Percentiles rank a stretch among this genome's conserved stretches.
Conservation (phyloP, 1,139 yeast species). For the Arxiozyma telluris region DNA sequence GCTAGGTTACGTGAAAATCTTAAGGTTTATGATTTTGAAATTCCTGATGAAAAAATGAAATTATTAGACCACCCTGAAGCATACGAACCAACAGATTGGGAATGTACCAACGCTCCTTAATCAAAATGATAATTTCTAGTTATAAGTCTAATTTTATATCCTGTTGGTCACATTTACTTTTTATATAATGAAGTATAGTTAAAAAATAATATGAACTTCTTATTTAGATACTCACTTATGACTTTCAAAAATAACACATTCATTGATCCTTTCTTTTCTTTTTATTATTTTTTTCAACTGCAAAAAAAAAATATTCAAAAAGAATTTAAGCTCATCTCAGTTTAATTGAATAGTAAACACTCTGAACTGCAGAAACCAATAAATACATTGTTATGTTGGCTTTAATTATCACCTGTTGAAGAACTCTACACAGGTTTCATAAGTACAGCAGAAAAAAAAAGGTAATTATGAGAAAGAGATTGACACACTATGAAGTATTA, state of each 20-base stretch:
- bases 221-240: not conserved
- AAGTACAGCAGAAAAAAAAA: not conserved
- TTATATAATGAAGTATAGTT: not conserved
- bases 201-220: not conserved
- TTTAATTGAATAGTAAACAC: not conserved
- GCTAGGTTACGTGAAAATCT: conserved; percentile 42
- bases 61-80: conserved; percentile 43
- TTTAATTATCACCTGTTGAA: not conserved
- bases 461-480: not conserved
- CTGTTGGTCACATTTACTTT: not conserved
- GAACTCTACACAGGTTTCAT: not conserved
- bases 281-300: not conserved
- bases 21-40: conserved; percentile 41
- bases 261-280: not conserved
- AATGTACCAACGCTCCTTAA: conserved; percentile 48
- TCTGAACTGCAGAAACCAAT: not conserved
- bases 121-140: not conserved
- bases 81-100: conserved; percentile 68
- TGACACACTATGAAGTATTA: conserved; percentile 43
- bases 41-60: conserved; percentile 40
- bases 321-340: not conserved
- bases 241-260: not conserved
- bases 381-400: too few relatives aligned
- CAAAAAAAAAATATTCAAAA: not conserved
- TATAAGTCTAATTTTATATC: not conserved